phyloP scores from a whole-genome alignment of 1,284 basidiomycete species.

The Cutaneotrichosporon sp. region DNA sequence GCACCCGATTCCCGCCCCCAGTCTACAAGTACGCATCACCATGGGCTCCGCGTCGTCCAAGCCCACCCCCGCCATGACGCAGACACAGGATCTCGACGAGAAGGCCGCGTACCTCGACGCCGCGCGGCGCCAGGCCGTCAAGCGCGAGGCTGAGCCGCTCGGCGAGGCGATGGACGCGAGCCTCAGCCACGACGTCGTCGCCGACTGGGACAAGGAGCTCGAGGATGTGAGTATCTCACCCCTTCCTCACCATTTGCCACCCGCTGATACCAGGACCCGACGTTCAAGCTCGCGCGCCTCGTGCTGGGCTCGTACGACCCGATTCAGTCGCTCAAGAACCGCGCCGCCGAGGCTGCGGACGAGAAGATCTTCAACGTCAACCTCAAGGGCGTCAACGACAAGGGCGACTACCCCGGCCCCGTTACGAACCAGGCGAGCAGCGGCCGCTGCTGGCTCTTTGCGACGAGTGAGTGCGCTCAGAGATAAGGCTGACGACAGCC shows the following conservation, averaged over 20 bases:
- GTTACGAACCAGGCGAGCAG: constrained; percentile 84
- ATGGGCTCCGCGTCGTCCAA: constrained; percentile 10
- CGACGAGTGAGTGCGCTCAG: constrained; percentile 62
- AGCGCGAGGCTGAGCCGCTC: too few relatives aligned
- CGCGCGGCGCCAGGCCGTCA: constrained; percentile 1
- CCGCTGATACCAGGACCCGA: constrained; percentile 55
- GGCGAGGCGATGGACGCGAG: constrained; percentile 7
- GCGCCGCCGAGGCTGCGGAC: constrained; percentile 66
- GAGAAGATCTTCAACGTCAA: constrained; percentile 81
- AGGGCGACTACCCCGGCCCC: constrained; percentile 60
- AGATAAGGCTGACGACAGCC: constrained; percentile 28
- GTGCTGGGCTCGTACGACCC: constrained; percentile 76
- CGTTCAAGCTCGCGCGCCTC: constrained; percentile 74
- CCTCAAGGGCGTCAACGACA: constrained; percentile 62
- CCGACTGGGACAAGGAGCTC: constrained; percentile 66
- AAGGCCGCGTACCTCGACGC: constrained; percentile 16
- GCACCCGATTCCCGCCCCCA: background rate
- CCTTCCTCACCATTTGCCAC: background rate
- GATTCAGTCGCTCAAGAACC: constrained; percentile 64
- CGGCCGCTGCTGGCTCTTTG: constrained; percentile 91
- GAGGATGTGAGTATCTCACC: constrained; percentile 48
- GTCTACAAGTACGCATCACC: background rate
- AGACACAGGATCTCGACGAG: constrained; percentile 12
- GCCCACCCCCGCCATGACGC: background rate
- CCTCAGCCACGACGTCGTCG: constrained; percentile 62